Evolutionary conservation across 225 moss, liverwort and hornwort species (phyloP), one percentile per base, ranked within the genome.

Genomic region (Climacium dendroides): DNA sequence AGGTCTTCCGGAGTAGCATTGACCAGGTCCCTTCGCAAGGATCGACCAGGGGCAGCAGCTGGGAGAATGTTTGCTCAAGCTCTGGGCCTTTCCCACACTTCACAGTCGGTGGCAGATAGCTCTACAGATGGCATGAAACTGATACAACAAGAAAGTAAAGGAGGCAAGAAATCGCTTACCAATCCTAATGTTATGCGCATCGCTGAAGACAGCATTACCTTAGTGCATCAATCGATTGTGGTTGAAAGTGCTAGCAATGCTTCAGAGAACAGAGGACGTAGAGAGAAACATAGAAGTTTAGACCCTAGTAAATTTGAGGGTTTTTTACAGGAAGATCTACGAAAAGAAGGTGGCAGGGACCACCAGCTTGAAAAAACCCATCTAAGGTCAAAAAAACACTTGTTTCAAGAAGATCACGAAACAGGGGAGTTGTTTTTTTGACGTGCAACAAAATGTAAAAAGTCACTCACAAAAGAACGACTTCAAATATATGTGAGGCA

Each of bases 11-110:
- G 86, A 83, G 89, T 69, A 79, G 61, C 83, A 64, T 73, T 72
- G 43, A 67, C 85, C 48, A 90, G 89, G 86, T 80, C 90, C 62
- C 75, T 88, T 37, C 94, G 93, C 76, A 87, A 88, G 91, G 94
- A 93, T 78, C 91, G 91, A 70, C 94, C 96, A 35, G 95, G 94
- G 73, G 93, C 91, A 80, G 97, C 94, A 89, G 98, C 96, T 87
- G 91, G 96, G 88, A 96, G 98, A 90, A 96, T 98, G 82, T 96
- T 98, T 91, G 93, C 96, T 64, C 96, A 98, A 87, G 98, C 98
- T 79, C 92, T 96, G 82, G 96, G 98, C 58, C 95, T 93, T 48
- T 95, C 94, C 35, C 93, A 93, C 78, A 87, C 86, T 80, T 90
- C 90, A 79, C 79, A 91, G 78, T 86, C 89, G 61, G 77, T 69